A percentile compares a stretch with the other conserved stretches of the same genome.
Conservation (phyloP, 2,329 filamentous ascomycete genomes). For the Furcasterigmium furcatum region DNA sequence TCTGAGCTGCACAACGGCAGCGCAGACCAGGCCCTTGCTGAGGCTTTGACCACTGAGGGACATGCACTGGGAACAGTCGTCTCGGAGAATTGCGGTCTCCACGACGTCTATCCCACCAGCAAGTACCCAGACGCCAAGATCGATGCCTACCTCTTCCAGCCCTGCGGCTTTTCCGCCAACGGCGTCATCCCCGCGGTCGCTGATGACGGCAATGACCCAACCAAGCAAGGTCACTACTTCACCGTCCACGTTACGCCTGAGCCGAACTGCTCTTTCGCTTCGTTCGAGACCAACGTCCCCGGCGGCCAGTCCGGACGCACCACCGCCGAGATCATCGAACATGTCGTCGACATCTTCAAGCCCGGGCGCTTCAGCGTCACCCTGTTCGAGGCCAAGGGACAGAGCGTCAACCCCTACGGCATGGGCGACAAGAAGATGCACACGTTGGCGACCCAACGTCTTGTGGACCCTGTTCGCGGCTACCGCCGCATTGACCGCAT, state of each 20-base stretch:
- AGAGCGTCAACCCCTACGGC: conserved; percentile 36
- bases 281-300: conserved; percentile 97
- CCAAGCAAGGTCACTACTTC: conserved; percentile 79
- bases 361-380: conserved; percentile 98
- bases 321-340: conserved; percentile 86
- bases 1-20: conserved; percentile 48
- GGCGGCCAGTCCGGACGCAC: conserved; percentile 82
- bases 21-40: conserved; percentile 55
- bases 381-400: conserved; percentile 83
- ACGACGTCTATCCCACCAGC: conserved; percentile 80
- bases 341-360: conserved; percentile 94
- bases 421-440: conserved; percentile 34
- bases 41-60: conserved; percentile 85
- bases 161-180: conserved; percentile 96
- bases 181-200: conserved; percentile 82
- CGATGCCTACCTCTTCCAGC: conserved; percentile 93
- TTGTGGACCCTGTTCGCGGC: conserved; percentile 77
- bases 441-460: conserved; percentile 37
- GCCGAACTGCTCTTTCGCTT: conserved; percentile 94
- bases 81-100: conserved; percentile 83
- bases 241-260: conserved; percentile 98
- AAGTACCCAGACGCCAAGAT: conserved; percentile 91
- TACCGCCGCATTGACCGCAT: conserved; percentile 92
- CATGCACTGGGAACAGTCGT: conserved; percentile 91
- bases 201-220: conserved; percentile 40